These are phyloP conservation scores for Pleurotus sapidus DNA, from an alignment of 768 basidiomycete species.

Conservation along the genomic window DNA sequence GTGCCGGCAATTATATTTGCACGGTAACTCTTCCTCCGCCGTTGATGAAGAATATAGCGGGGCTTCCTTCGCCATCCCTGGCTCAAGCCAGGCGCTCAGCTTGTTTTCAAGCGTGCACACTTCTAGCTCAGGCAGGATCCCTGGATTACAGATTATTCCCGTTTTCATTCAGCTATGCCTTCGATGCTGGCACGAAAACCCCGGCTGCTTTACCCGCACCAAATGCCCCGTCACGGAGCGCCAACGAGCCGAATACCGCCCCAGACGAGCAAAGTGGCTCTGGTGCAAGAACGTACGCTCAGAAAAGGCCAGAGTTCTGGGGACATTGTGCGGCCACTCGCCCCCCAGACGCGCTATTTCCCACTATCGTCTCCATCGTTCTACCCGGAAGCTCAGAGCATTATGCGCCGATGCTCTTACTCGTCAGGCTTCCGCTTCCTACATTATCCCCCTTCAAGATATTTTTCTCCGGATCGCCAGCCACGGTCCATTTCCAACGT, in stretches of 20 bases:
- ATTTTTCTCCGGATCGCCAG: conserved; percentile 50
- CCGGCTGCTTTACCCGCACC: background rate
- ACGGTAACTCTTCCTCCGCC: conserved; percentile 44
- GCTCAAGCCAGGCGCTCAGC: conserved; percentile 57
- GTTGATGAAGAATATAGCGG: conserved; percentile 36
- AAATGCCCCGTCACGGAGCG: background rate
- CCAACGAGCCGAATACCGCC: background rate
- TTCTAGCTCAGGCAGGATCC: conserved; percentile 45
- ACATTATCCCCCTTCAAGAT: conserved; percentile 51
- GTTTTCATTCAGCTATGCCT: conserved; percentile 18
- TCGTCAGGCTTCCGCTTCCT: conserved; percentile 70
- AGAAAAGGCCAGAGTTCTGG: conserved; percentile 72
- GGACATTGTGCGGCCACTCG: conserved; percentile 29
- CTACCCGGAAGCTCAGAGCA: conserved; percentile 26
- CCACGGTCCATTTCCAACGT: conserved; percentile 39
- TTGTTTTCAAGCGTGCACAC: conserved; percentile 53
- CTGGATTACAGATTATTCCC: conserved; percentile 53
- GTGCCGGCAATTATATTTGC: conserved; percentile 37
- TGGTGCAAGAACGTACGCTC: conserved; percentile 53
- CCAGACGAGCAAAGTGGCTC: conserved; percentile 21
- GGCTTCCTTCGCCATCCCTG: conserved; percentile 42
- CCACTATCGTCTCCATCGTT: conserved; percentile 46
- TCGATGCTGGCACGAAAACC: too few relatives aligned
- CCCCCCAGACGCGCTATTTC: conserved; percentile 42
- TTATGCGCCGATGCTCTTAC: conserved; percentile 60